phyloP scores from a whole-genome alignment of 768 basidiomycete species.

The Psilocybe azurescens region DNA sequence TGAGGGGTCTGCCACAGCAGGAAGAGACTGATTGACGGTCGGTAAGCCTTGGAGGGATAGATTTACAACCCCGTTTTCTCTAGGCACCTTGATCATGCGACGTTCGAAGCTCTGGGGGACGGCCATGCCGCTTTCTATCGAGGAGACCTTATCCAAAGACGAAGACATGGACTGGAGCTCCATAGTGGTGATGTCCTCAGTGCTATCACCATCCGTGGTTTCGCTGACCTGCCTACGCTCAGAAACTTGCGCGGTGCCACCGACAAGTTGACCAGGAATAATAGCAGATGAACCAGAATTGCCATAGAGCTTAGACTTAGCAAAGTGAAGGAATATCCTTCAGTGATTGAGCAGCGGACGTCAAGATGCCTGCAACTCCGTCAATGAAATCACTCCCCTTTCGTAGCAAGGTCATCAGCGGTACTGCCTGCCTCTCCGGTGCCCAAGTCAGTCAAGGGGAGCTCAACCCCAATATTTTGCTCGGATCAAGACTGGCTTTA shows the following conservation, averaged over 20 bases:
- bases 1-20: not conserved
- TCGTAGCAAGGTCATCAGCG: not conserved
- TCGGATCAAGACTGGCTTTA: not conserved
- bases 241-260: not conserved
- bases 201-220: not conserved
- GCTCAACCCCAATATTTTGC: not conserved
- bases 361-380: not conserved
- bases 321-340: too few relatives aligned
- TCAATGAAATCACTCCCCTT: not conserved
- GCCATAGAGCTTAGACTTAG: too few relatives aligned
- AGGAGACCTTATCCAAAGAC: not conserved
- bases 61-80: not conserved
- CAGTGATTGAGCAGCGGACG: too few relatives aligned
- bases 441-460: not conserved
- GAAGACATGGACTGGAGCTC: not conserved
- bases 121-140: not conserved
- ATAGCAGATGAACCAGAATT: too few relatives aligned
- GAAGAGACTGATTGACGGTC: not conserved
- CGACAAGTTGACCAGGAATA: too few relatives aligned
- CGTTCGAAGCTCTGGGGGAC: not conserved
- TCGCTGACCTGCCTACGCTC: not conserved
- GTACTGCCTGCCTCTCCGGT: not conserved
- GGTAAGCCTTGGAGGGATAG: not conserved
- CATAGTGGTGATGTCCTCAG: not conserved
- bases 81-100: not conserved